phyloP scores from a whole-genome alignment of 257 asterid genomes.

The Paraleonurus japonicus region DNA sequence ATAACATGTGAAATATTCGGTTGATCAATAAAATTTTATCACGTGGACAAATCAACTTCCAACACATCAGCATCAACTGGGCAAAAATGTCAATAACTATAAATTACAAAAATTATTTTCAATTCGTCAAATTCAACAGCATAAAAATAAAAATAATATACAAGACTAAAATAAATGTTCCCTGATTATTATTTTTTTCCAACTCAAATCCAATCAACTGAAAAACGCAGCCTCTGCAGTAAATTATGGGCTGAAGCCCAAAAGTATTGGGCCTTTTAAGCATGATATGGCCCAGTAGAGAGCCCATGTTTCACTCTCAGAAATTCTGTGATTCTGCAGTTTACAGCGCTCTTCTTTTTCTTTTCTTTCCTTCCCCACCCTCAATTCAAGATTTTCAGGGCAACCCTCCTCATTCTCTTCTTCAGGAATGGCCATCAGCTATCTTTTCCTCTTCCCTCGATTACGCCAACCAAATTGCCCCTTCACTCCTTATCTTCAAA shows the following conservation, averaged over 20 bases:
- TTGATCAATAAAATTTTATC: too few relatives aligned
- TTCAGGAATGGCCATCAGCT: slow-evolving; percentile 49
- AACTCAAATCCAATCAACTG: too few relatives aligned
- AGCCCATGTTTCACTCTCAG: background rate
- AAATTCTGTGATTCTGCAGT: slow-evolving; percentile 28
- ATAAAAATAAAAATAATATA: too few relatives aligned
- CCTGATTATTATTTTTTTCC: too few relatives aligned
- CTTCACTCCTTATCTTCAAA: slow-evolving; percentile 19
- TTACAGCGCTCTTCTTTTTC: slow-evolving; percentile 14
- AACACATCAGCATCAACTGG: too few relatives aligned
- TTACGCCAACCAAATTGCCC: slow-evolving; percentile 20
- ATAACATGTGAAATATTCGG: too few relatives aligned
- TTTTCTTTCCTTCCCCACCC: background rate
- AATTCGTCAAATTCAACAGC: too few relatives aligned
- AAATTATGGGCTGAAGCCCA: slow-evolving; percentile 7
- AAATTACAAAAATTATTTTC: too few relatives aligned
- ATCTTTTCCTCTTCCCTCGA: slow-evolving; percentile 38
- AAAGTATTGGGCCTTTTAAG: background rate
- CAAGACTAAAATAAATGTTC: too few relatives aligned
- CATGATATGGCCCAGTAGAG: background rate
- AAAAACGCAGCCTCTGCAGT: too few relatives aligned
- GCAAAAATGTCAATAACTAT: too few relatives aligned
- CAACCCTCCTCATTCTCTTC: background rate
- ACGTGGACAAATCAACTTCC: too few relatives aligned
- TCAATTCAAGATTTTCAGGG: slow-evolving; percentile 15